phyloP scores from a whole-genome alignment of 2,329 filamentous ascomycete species.

The Leptodontidium sp. region DNA sequence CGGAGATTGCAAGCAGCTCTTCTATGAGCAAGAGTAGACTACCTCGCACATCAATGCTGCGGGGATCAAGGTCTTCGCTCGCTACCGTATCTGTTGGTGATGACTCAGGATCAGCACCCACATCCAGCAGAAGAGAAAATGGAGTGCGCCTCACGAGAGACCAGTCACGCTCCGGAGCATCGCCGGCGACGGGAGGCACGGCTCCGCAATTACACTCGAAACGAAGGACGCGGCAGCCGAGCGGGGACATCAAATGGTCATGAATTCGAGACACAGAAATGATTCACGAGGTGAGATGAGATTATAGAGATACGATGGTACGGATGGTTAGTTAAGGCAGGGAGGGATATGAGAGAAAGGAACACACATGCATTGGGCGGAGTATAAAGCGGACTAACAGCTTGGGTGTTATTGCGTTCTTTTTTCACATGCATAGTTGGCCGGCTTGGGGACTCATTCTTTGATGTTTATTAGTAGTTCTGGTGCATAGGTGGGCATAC shows the following conservation, averaged over 20 bases:
- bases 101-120: conserved; percentile 31
- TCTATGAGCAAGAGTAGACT: conserved; percentile 44
- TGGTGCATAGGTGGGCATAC: conserved; percentile 8
- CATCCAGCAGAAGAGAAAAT: conserved; percentile 33
- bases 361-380: conserved; percentile 23
- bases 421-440: conserved; percentile 11
- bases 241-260: conserved; percentile 48
- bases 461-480: conserved; percentile 5
- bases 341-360: conserved; percentile 4
- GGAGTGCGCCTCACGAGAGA: conserved; percentile 35
- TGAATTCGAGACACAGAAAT: conserved; percentile 29
- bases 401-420: conserved; percentile 3
- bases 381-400: conserved; percentile 17
- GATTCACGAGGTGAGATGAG: conserved; percentile 3
- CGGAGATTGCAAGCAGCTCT: conserved; percentile 37
- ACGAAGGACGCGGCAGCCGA: conserved; percentile 42
- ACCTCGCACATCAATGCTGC: conserved; percentile 45
- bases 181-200: conserved; percentile 31
- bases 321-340: not conserved
- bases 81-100: conserved; percentile 38
- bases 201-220: conserved; percentile 43
- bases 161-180: conserved; percentile 35
- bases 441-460: not conserved
- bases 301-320: conserved; percentile 8
- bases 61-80: conserved; percentile 44